Percentiles rank a stretch among this genome's conserved stretches.
phyloP scores from a whole-genome alignment of 2,329 filamentous ascomycete genomes.

The Boeremia lycopersici region DNA sequence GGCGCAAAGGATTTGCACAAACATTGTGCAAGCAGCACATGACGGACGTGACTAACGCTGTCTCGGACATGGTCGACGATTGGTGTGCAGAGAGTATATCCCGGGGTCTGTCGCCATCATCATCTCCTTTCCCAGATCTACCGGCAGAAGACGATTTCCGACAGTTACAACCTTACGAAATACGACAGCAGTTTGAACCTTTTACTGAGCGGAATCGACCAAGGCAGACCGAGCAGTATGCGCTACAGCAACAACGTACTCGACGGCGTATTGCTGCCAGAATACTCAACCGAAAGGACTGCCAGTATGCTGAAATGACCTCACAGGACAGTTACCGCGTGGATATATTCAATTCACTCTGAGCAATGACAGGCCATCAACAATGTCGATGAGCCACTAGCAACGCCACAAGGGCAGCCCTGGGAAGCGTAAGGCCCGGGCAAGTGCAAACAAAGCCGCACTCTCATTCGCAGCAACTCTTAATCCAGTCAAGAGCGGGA shows the following conservation, averaged over 20 bases:
- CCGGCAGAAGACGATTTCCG: neutral
- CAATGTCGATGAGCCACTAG: neutral
- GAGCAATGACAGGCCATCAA: neutral
- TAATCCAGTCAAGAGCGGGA: neutral
- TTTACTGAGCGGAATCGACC: neutral
- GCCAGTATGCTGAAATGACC: neutral
- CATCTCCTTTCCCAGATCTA: too few relatives aligned
- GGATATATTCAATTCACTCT: neutral
- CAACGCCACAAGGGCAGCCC: slow-evolving; percentile 4
- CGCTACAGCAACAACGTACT: neutral
- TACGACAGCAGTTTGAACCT: neutral
- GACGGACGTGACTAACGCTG: neutral
- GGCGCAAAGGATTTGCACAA: neutral
- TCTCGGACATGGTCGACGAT: neutral
- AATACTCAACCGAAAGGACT: neutral
- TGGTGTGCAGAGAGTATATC: neutral
- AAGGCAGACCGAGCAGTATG: neutral
- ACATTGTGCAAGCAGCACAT: neutral
- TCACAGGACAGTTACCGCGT: neutral
- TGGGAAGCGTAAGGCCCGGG: neutral
- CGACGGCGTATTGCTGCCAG: neutral
- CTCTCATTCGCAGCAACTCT: too few relatives aligned
- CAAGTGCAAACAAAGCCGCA: neutral
- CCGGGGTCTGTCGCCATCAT: neutral
- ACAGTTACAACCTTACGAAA: neutral